These are phyloP conservation scores for Phytopythium vexans DNA, from an alignment of 352 stramenopile species.

Conservation along the genomic window DNA sequence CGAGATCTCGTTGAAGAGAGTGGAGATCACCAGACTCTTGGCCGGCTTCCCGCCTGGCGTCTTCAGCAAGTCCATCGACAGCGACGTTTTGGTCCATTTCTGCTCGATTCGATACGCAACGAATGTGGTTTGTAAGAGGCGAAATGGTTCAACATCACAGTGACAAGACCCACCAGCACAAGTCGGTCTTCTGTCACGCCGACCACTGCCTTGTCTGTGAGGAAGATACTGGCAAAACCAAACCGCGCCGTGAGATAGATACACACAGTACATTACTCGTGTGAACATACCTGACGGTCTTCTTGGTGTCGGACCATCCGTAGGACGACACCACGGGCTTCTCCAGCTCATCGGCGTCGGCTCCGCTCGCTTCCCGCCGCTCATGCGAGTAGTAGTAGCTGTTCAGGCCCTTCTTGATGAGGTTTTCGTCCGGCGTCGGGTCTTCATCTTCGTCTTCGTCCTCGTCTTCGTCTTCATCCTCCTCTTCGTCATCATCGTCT, in stretches of 20 bases:
- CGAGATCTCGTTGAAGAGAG: slow-evolving; percentile 64
- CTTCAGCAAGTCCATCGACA: slow-evolving; percentile 66
- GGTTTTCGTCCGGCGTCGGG: slow-evolving; percentile 53
- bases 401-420: slow-evolving; percentile 66
- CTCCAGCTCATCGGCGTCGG: slow-evolving; percentile 19
- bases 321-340: slow-evolving; percentile 74
- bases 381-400: slow-evolving; percentile 87
- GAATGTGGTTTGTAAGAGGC: neutral
- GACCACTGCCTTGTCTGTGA: slow-evolving; percentile 54
- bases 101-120: slow-evolving; percentile 11
- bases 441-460: slow-evolving; percentile 16
- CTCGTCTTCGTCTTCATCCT: slow-evolving; percentile 8
- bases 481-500: slow-evolving; percentile 1
- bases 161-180: slow-evolving; percentile 39
- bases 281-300: slow-evolving; percentile 47
- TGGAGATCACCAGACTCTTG: slow-evolving; percentile 75
- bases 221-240: slow-evolving; percentile 54
- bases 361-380: slow-evolving; percentile 17
- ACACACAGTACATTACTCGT: neutral
- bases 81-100: slow-evolving; percentile 79
- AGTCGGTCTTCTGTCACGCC: slow-evolving; percentile 61
- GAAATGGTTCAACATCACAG: slow-evolving; percentile 1
- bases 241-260: neutral
- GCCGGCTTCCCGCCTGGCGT: slow-evolving; percentile 26
- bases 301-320: slow-evolving; percentile 74